These are phyloP conservation scores for Cicer chorassanicum DNA, from an alignment of 306 rosid species.

Conservation along the genomic window DNA sequence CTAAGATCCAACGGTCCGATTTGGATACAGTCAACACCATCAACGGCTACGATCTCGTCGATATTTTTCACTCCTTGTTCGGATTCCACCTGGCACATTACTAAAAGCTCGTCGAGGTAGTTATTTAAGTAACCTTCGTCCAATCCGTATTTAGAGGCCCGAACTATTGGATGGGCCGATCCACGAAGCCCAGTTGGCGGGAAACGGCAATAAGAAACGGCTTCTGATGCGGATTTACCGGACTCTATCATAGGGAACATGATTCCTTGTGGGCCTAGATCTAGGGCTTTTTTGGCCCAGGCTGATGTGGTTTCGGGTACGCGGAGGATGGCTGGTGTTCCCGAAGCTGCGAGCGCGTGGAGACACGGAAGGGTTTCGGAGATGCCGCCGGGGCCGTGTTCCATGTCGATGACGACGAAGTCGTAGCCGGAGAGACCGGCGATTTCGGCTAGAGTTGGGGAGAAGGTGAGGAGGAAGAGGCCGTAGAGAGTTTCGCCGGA, in stretches of 20 bases:
- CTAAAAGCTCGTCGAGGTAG: constrained; percentile 68
- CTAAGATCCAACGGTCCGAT: constrained; percentile 93
- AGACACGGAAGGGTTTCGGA: constrained; percentile 69
- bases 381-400: constrained; percentile 78
- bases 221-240: constrained; percentile 57
- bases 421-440: constrained; percentile 80
- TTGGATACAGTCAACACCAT: constrained; percentile 83
- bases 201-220: constrained; percentile 74
- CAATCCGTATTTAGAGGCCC: constrained; percentile 76
- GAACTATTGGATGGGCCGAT: constrained; percentile 73
- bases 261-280: constrained; percentile 83
- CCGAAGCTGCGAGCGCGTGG: constrained; percentile 73
- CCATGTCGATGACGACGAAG: constrained; percentile 83
- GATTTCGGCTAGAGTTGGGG: constrained; percentile 86
- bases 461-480: constrained; percentile 73
- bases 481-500: constrained; percentile 80
- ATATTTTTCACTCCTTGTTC: constrained; percentile 56
- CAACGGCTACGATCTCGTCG: constrained; percentile 63
- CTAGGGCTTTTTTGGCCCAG: constrained; percentile 89
- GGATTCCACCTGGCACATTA: constrained; percentile 77
- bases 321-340: constrained; percentile 70
- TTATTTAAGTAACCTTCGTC: constrained; percentile 70
- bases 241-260: constrained; percentile 88
- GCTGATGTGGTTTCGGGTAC: constrained; percentile 67
- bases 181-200: constrained; percentile 80